These are phyloP conservation scores for Hymenotorrendiella dingleyae DNA, from an alignment of 2,329 filamentous ascomycete species.

Conservation along the genomic window DNA sequence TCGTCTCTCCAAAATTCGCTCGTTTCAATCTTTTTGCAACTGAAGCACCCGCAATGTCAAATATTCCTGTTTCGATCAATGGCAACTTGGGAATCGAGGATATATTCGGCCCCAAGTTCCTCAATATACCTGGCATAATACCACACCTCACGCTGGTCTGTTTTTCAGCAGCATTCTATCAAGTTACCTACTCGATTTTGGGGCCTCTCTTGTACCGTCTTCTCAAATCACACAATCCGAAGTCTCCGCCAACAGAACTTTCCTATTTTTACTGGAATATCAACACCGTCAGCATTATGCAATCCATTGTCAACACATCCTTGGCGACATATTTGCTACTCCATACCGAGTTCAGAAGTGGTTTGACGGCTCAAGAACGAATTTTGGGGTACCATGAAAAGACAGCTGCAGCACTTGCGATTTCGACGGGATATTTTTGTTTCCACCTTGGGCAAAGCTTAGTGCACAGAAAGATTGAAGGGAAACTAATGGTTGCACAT, in stretches of 20 bases:
- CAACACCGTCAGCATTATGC: conserved; percentile 5
- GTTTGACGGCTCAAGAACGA: conserved; percentile 10
- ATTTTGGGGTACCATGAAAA: conserved; percentile 8
- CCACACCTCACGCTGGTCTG: conserved; percentile 5
- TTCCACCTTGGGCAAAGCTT: conserved; percentile 6
- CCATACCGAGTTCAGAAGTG: conserved; percentile 4
- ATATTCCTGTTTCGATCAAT: no score
- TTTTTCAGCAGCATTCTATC: conserved; percentile 4
- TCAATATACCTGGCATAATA: conserved; percentile 2
- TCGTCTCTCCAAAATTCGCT: no score
- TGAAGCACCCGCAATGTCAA: no score
- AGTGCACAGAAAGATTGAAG: conserved; percentile 2
- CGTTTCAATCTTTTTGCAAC: no score
- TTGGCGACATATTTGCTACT: conserved; percentile 6
- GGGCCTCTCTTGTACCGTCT: conserved; percentile 2
- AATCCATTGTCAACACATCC: conserved; percentile 4
- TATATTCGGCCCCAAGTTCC: conserved; percentile 2
- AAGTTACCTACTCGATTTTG: conserved; percentile 2
- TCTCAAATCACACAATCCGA: not conserved
- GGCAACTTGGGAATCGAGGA: no score
- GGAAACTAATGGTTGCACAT: conserved; percentile 6
- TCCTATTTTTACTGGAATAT: conserved; percentile 2
- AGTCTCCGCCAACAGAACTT: not conserved
- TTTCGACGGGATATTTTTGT: conserved; percentile 9
- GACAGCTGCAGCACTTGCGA: conserved; percentile 6